Evolutionary conservation across 345 rosid species (phyloP).

Genomic region (Anacardium occidentale): DNA sequence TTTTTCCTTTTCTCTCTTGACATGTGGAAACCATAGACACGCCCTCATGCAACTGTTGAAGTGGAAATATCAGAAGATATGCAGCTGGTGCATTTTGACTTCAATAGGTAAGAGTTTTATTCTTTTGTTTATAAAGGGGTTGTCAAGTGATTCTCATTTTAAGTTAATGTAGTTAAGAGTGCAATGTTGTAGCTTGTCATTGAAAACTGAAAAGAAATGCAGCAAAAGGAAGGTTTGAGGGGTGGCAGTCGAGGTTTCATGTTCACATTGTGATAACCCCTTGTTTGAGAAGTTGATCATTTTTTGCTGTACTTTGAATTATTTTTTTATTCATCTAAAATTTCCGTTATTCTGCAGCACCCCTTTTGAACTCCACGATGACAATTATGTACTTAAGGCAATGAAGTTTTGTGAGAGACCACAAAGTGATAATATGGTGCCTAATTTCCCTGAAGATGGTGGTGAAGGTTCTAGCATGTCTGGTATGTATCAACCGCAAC

Average conservation of each 20-base stretch:
- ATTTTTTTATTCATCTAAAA: not conserved
- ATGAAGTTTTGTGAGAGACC: constrained; percentile 78
- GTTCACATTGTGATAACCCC: not conserved
- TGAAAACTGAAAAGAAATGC: not conserved
- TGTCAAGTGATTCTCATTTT: not conserved
- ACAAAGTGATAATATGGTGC: constrained; percentile 38
- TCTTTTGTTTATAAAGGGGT: not conserved
- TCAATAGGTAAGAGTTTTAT: constrained; percentile 63
- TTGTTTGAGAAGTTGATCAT: not conserved
- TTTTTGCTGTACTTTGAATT: constrained; percentile 2
- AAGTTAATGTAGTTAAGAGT: not conserved
- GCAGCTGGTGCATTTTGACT: constrained; percentile 99
- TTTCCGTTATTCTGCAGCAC: constrained; percentile 52
- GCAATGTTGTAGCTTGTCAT: not conserved
- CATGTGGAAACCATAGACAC: constrained; percentile 54
- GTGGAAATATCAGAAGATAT: constrained; percentile 99
- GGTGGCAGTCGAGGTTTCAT: not conserved
- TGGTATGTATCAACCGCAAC: constrained; percentile 42
- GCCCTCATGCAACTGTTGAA: constrained; percentile 99
- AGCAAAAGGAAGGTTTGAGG: not conserved
- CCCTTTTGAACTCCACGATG: constrained; percentile 99
- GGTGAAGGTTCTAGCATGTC: constrained; percentile 62
- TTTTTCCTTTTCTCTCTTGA: constrained; percentile 8
- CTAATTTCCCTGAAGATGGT: constrained; percentile 32
- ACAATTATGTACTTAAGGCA: constrained; percentile 92